Base-by-base conservation (phyloP, 2,329 filamentous ascomycete species). In the Aureobasidium sp. region DNA sequence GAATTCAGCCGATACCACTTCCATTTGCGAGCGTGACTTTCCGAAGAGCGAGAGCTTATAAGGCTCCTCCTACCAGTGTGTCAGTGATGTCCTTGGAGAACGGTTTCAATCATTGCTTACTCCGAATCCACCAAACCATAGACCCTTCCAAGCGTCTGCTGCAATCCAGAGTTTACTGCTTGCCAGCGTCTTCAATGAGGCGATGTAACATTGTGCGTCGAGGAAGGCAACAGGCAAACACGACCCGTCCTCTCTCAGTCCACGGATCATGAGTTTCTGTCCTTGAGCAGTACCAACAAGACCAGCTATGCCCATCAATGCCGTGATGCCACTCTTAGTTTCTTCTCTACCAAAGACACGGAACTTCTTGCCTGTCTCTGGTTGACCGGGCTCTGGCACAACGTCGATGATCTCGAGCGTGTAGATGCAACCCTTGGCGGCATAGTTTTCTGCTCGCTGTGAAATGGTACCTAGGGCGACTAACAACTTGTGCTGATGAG, bases 71-170 rank as follows among this genome's bases (percentile, higher is more conserved):
- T 83, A 45, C 40, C 21, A 43, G n/a, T 25, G 38, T 59, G 45
- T 51, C 8, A 46, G 51, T 25, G 27, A 51, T 15, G 2, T 21
- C 21, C 29, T 5, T 47, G 21, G 2, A 35, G 17, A 4, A 15
- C 13, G 15, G 5, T 15, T n/a, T 1, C 23, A 7, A 17, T 29
- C 46, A 25, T 50, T 4, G 69, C 77, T 57, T 78, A 82, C 81
- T 9, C 89, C 94, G 70, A 96, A 99, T 0, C 94, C 94, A 0
- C 90, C 89, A 66, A 99, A 95, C 91, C 94, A 97, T 2, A 97
- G 80, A 0, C 94, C 94, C 75, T 96, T 96, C 70, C 94, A 85
- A 0, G 88, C 89, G 75, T 99, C 94, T 0, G 89, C 89, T 75
- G 96, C 85, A 11, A 96, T 79, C 68, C 89, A 91, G 70, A 99